These are phyloP conservation scores for Biscogniauxia sp. DNA, from an alignment of 2,329 filamentous ascomycete genomes.

Conservation along the genomic window DNA sequence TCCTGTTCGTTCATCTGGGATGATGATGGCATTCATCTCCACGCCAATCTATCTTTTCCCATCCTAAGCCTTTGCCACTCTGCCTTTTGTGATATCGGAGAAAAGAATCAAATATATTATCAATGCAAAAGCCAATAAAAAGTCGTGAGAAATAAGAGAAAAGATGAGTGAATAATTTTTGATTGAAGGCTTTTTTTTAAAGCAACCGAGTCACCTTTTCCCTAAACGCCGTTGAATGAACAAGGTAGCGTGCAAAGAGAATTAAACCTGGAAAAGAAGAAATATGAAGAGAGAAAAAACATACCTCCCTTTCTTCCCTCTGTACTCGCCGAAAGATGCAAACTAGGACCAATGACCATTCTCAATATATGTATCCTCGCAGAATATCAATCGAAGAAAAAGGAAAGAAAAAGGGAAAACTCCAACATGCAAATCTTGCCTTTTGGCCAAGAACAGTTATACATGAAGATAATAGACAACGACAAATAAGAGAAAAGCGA, in stretches of 20 bases:
- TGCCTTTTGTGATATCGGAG: neutral
- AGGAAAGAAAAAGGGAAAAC: neutral
- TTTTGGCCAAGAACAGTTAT: neutral
- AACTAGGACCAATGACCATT: neutral
- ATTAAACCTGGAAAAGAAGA: constrained; percentile 4
- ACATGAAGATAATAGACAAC: neutral
- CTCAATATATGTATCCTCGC: neutral
- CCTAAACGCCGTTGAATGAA: neutral
- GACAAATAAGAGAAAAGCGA: neutral
- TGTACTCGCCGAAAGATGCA: neutral
- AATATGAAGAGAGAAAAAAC: neutral
- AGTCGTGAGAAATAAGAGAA: neutral
- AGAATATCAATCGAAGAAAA: neutral
- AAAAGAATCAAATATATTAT: neutral
- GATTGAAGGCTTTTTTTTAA: neutral
- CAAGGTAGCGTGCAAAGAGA: neutral
- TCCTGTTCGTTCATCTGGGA: no score
- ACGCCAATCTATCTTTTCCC: no score
- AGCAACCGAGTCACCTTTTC: neutral
- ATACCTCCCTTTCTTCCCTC: neutral
- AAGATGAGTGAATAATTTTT: neutral
- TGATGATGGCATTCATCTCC: no score
- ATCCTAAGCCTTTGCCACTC: no score
- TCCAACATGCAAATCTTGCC: neutral
- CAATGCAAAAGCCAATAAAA: neutral